Conservation (phyloP, 2,329 filamentous ascomycete species). For the Colletotrichum plurivorum region DNA sequence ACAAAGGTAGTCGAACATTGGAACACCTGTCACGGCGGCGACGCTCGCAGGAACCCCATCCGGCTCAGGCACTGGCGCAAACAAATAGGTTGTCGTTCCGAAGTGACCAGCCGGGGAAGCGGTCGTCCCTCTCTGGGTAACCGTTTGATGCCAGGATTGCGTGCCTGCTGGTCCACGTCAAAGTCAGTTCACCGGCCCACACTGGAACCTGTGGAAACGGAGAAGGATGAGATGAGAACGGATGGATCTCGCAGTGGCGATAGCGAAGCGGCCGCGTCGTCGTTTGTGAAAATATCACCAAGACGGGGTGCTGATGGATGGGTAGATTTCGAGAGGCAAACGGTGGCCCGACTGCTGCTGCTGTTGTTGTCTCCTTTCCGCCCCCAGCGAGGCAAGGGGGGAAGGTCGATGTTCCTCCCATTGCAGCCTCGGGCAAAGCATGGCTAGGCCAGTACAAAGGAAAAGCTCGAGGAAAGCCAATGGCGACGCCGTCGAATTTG, state of each 20-base stretch:
- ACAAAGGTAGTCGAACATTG: not conserved
- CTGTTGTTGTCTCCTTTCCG: constrained; percentile 27
- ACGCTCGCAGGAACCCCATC: constrained; percentile 19
- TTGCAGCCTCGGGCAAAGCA: not conserved
- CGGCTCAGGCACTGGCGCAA: constrained; percentile 24
- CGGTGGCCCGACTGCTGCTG: not conserved
- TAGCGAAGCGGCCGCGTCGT: not conserved
- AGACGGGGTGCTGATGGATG: no score
- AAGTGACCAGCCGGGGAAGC: constrained; percentile 21
- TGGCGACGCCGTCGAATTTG: not conserved
- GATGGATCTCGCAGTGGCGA: not conserved
- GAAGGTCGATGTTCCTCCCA: not conserved
- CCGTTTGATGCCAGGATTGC: constrained; percentile 26
- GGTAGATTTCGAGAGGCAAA: not conserved
- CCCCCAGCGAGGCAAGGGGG: constrained; percentile 18
- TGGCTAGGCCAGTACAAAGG: not conserved
- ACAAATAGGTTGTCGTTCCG: constrained; percentile 31
- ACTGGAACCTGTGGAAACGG: constrained; percentile 7
- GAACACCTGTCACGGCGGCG: constrained; percentile 23
- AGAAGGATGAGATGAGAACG: not conserved
- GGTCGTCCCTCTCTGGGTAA: not conserved
- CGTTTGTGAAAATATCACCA: no score
- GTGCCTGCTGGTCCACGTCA: constrained; percentile 17
- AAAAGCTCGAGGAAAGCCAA: not conserved
- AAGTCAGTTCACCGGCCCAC: constrained; percentile 21